Evolutionary conservation across 768 basidiomycete species (phyloP).

Genomic region (Lentinus brumalis): DNA sequence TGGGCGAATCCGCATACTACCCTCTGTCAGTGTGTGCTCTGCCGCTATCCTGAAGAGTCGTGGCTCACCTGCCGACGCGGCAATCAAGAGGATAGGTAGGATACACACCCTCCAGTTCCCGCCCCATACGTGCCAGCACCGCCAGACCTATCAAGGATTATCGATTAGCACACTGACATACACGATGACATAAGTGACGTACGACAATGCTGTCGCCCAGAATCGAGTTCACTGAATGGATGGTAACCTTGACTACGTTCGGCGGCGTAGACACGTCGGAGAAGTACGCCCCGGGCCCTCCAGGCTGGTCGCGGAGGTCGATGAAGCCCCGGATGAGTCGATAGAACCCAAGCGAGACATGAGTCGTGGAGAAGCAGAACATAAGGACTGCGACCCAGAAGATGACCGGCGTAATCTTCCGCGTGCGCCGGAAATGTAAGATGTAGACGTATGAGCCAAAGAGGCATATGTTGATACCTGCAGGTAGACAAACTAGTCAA

Average conservation of each 20-base stretch:
- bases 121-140: constrained; percentile 39
- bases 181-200: not conserved
- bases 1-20: constrained; percentile 37
- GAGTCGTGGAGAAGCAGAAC: constrained; percentile 38
- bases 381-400: constrained; percentile 29
- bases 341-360: constrained; percentile 38
- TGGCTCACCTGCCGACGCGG: constrained; percentile 33
- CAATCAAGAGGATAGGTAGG: constrained; percentile 32
- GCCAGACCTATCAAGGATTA: constrained; percentile 28
- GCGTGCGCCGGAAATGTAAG: constrained; percentile 23
- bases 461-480: constrained; percentile 34
- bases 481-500: too few species aligned
- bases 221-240: constrained; percentile 37
- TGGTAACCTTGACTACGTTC: constrained; percentile 38
- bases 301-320: constrained; percentile 29
- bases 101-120: constrained; percentile 33
- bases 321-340: constrained; percentile 40
- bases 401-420: constrained; percentile 5
- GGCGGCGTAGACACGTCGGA: constrained; percentile 36
- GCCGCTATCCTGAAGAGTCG: too few species aligned
- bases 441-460: constrained; percentile 34
- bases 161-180: not conserved
- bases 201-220: constrained; percentile 38
- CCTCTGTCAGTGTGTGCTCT: not conserved
- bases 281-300: constrained; percentile 35